Evolutionary conservation across 202 grass and related monocot genomes (phyloP).

Genomic region (Hordeum pubiflorum): DNA sequence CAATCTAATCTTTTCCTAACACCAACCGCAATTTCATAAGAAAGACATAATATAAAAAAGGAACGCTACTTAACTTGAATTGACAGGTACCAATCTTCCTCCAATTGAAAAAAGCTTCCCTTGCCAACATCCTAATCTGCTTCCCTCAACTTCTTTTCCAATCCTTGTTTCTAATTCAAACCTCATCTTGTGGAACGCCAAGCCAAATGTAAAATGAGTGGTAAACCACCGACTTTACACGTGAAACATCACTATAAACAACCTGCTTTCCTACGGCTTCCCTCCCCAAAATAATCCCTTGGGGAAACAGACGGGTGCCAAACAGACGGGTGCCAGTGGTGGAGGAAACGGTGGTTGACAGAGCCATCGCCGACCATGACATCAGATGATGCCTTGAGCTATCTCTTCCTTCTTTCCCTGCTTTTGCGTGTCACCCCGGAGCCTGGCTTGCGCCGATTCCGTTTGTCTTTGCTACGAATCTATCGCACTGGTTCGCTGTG

Average conservation of each 20-base stretch:
- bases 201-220: neutral
- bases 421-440: neutral
- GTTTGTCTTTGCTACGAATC: neutral
- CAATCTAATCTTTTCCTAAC: neutral
- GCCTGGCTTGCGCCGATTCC: slow-evolving; percentile 5
- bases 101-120: neutral
- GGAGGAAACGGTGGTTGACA: no score
- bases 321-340: no score
- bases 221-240: neutral
- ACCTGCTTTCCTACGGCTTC: neutral
- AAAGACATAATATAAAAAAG: neutral
- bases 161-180: neutral
- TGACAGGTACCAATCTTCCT: neutral
- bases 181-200: neutral
- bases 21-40: neutral
- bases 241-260: neutral
- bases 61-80: neutral
- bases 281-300: neutral
- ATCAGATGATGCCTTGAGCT: neutral
- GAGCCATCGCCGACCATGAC: no score
- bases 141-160: neutral
- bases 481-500: neutral
- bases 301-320: no score
- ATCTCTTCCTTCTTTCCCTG: neutral
- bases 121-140: neutral